These are phyloP conservation scores for Epicoccum nigrum DNA, from an alignment of 2,329 filamentous ascomycete genomes.

Conservation along the genomic window DNA sequence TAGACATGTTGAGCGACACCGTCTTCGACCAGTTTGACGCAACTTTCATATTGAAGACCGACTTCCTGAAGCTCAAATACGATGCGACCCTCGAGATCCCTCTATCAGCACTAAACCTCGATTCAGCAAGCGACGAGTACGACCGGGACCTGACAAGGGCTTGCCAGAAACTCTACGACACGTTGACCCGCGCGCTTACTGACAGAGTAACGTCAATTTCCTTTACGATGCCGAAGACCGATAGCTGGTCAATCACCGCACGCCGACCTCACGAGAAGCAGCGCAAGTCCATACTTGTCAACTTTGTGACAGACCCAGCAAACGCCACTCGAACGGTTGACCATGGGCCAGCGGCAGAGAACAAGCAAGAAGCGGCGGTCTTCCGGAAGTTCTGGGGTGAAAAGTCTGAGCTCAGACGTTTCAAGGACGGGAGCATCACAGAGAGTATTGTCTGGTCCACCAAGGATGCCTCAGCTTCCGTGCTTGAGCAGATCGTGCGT, in stretches of 20 bases:
- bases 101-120: conserved; percentile 38
- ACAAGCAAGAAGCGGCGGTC: conserved; percentile 77
- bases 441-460: conserved; percentile 86
- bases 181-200: conserved; percentile 73
- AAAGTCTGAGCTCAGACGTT: conserved; percentile 88
- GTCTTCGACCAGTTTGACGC: conserved; percentile 80
- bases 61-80: conserved; percentile 59
- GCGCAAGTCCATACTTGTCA: conserved; percentile 61
- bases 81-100: conserved; percentile 59
- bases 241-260: conserved; percentile 46
- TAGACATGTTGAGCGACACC: conserved; percentile 76
- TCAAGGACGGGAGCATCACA: conserved; percentile 91
- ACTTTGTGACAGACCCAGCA: conserved; percentile 73
- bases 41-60: conserved; percentile 73
- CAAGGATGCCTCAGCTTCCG: conserved; percentile 64
- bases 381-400: conserved; percentile 96
- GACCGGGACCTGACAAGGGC: conserved; percentile 45
- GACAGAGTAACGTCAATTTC: conserved; percentile 73
- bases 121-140: conserved; percentile 30
- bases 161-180: conserved; percentile 65
- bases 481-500: conserved; percentile 79
- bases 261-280: conserved; percentile 29
- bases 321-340: conserved; percentile 81
- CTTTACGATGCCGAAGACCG: conserved; percentile 36
- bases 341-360: conserved; percentile 83